A percentile compares a stretch with the other conserved stretches of the same genome.
phyloP scores from a whole-genome alignment of 192 early-diverging fungal species.

The Backusella parvicylindrica region DNA sequence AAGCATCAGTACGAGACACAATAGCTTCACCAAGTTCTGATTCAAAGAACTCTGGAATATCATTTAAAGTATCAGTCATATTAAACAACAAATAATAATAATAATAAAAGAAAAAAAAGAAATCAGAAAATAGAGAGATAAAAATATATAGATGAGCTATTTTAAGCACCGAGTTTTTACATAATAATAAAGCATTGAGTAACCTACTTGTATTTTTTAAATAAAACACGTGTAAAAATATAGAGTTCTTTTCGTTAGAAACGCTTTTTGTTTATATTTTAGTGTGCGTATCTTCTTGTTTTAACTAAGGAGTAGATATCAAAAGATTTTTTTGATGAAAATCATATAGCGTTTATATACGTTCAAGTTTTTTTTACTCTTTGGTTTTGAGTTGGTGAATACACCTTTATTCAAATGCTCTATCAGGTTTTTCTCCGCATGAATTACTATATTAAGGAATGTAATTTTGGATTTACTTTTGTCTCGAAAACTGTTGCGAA shows the following conservation, averaged over 20 bases:
- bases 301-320: too few relatives aligned
- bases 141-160: too few relatives aligned
- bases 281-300: too few relatives aligned
- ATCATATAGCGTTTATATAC: too few relatives aligned
- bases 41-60: conserved; percentile 98
- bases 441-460: too few relatives aligned
- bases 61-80: conserved; percentile 62
- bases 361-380: too few relatives aligned
- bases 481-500: too few relatives aligned
- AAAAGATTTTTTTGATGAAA: too few relatives aligned
- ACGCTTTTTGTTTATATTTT: not conserved
- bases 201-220: not conserved
- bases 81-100: not conserved
- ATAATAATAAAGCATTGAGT: not conserved
- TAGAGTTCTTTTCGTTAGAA: not conserved
- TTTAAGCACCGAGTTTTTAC: not conserved
- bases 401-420: too few relatives aligned
- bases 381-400: too few relatives aligned
- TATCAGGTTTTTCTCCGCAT: too few relatives aligned
- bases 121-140: not conserved
- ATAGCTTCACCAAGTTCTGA: conserved; percentile 88
- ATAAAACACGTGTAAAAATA: not conserved
- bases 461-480: too few relatives aligned
- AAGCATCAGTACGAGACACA: conserved; percentile 78
- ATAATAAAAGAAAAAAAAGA: not conserved